Evolutionary conservation across 177 flowering plant species (phyloP), one percentile per base, ranked within the genome.

Genomic region (Vitis hybrid): DNA sequence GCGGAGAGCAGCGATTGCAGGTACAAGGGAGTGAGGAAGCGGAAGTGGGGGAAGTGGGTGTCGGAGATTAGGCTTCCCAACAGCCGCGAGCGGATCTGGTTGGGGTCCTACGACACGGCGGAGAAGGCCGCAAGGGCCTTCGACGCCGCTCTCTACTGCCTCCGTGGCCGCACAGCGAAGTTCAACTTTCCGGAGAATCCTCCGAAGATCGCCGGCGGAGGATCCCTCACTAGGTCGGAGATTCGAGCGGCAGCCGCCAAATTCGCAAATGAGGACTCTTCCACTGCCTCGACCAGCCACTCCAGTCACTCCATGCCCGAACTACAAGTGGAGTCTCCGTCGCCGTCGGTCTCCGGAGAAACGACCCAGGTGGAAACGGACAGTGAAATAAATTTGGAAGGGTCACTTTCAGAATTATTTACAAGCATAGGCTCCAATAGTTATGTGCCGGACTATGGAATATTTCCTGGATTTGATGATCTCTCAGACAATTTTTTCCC

Each of bases 1-100:
- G 45, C 45, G 6, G 45, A 60, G 21, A 73, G 62, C 62, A 69
- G 55, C 65, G 73, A 73, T 39, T 29, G 64, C 4, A 57, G 74
- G 73, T 85, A 58, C 72, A 88, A 80, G 73, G 92, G 92, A 4
- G 92, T 88, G 50, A 75, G 92, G 69, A 82, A 75, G 76, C 60
- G 92, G 50, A 87, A 87, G 62, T 87, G 90, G 90, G 92, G 90
- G 1, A 87, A 83, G 59, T 88, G 81, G 75, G 92, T 88, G 1
- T 75, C 92, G 0, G 92, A 88, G 67, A 82, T 88, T 22, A 79
- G 92, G 10, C 73, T 84, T 5, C 92, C 92, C 7, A 84, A 88
- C 69, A 80, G 88, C 71, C 63, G 90, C 22, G 84, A 83, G 51
- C 70, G 89, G 13, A 83, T 88, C 10, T 88, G 92, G 92, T 67